Evolutionary conservation across 1,284 basidiomycete species (phyloP).

Genomic region (Tylopilus orsonianus): DNA sequence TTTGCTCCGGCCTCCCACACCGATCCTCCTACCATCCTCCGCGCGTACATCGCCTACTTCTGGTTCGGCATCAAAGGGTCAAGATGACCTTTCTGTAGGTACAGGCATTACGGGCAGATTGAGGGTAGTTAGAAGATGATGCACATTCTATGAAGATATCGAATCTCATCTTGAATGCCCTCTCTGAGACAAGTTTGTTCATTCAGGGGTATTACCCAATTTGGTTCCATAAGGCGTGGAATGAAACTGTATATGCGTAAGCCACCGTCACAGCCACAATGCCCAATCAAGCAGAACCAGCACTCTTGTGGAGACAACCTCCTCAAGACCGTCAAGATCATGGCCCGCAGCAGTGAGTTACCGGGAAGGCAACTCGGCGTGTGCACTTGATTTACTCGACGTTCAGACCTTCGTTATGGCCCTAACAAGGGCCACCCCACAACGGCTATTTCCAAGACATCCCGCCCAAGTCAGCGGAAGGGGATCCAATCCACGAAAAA

Average conservation of each 20-base stretch:
- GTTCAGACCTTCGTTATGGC: constrained; percentile 84
- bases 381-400: constrained; percentile 6
- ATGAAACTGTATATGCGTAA: constrained; percentile 45
- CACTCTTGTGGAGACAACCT: constrained; percentile 37
- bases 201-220: too few species aligned
- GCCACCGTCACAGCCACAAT: constrained; percentile 33
- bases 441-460: constrained; percentile 77
- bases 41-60: constrained; percentile 49
- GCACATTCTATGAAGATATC: constrained; percentile 5
- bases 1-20: constrained; percentile 35
- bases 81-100: constrained; percentile 30
- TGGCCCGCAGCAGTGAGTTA: constrained; percentile 72
- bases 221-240: constrained; percentile 5
- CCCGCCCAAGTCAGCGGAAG: constrained; percentile 91
- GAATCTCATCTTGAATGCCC: constrained; percentile 13
- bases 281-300: constrained; percentile 16
- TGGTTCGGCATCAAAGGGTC: constrained; percentile 37
- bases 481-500: constrained; percentile 84
- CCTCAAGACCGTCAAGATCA: constrained; percentile 62
- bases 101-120: constrained; percentile 40
- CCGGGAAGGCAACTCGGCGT: neutral
- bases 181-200: too few species aligned
- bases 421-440: constrained; percentile 93
- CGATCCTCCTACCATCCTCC: constrained; percentile 39
- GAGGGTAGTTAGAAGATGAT: constrained; percentile 47